Percentiles rank a stretch among this genome's conserved stretches.
Evolutionary conservation across 2,329 filamentous ascomycete genomes (phyloP).

Genomic region (Huntiella omanensis): DNA sequence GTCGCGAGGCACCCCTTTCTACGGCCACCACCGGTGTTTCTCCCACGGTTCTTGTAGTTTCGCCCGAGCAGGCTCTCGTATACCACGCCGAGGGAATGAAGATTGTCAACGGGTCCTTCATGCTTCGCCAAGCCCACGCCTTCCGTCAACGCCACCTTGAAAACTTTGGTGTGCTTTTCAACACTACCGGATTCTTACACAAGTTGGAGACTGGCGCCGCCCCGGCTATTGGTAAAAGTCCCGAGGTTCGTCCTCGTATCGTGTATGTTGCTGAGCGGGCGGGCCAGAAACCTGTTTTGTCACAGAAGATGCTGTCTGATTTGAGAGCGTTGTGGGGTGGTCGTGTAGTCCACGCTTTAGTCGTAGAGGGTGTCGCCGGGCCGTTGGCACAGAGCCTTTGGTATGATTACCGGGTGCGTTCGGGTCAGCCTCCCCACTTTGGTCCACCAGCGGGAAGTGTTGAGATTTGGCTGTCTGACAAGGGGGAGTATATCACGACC

Average conservation of each 20-base stretch:
- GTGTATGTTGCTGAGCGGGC: slow-evolving; percentile 61
- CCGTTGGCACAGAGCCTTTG: slow-evolving; percentile 73
- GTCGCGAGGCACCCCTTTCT: slow-evolving; percentile 48
- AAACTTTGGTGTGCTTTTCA: slow-evolving; percentile 51
- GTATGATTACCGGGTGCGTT: slow-evolving; percentile 59
- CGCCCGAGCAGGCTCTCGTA: slow-evolving; percentile 30
- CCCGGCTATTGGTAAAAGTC: slow-evolving; percentile 35
- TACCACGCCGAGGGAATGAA: slow-evolving; percentile 5
- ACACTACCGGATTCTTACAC: slow-evolving; percentile 27
- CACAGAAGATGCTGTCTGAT: slow-evolving; percentile 54
- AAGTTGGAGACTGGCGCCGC: slow-evolving; percentile 31
- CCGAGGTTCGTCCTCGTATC: slow-evolving; percentile 53
- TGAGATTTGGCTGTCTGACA: slow-evolving; percentile 57
- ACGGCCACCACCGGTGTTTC: slow-evolving; percentile 55
- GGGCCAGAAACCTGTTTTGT: slow-evolving; percentile 46
- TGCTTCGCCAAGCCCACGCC: slow-evolving; percentile 51
- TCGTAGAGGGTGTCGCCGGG: slow-evolving; percentile 67
- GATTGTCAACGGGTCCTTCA: slow-evolving; percentile 28
- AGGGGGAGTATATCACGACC: slow-evolving; percentile 37
- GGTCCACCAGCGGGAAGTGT: slow-evolving; percentile 63
- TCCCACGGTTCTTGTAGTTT: slow-evolving; percentile 67
- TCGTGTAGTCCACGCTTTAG: slow-evolving; percentile 69
- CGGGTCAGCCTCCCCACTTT: slow-evolving; percentile 42
- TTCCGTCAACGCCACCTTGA: slow-evolving; percentile 51
- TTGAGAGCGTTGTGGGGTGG: slow-evolving; percentile 65